Conservation (phyloP, 2,329 filamentous ascomycete species). For the Colletotrichum sp. region DNA sequence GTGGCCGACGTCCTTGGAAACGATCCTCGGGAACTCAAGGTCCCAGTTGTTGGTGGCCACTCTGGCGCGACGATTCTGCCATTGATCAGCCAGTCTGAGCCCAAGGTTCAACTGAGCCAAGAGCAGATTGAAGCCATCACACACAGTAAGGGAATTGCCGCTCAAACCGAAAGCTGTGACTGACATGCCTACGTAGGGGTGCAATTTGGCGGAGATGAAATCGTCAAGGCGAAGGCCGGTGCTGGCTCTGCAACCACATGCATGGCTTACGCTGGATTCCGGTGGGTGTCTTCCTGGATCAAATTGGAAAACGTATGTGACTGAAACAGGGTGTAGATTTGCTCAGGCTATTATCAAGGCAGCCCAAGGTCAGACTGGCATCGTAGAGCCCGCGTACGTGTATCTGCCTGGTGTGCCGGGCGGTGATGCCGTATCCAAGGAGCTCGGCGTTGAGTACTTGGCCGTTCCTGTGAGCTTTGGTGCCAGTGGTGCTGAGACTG, state of each 20-base stretch:
- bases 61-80: slow-evolving; percentile 80
- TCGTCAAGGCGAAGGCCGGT: slow-evolving; percentile 85
- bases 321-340: slow-evolving; percentile 8
- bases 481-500: neutral
- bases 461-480: slow-evolving; percentile 5
- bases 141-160: slow-evolving; percentile 40
- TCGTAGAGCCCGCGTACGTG: slow-evolving; percentile 63
- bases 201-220: slow-evolving; percentile 82
- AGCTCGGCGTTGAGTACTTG: slow-evolving; percentile 68
- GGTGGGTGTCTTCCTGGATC: slow-evolving; percentile 1
- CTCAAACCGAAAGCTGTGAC: fast-evolving
- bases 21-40: slow-evolving; percentile 71
- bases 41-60: slow-evolving; percentile 78
- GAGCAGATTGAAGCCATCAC: slow-evolving; percentile 55
- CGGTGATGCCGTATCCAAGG: slow-evolving; percentile 61
- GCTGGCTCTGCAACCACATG: slow-evolving; percentile 83
- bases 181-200: slow-evolving; percentile 46
- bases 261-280: slow-evolving; percentile 72
- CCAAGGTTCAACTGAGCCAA: slow-evolving; percentile 66
- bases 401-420: slow-evolving; percentile 73
- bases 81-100: slow-evolving; percentile 72
- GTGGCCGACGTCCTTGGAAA: slow-evolving; percentile 59
- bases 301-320: neutral
- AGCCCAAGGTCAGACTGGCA: slow-evolving; percentile 72
- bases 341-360: slow-evolving; percentile 76